phyloP scores from a whole-genome alignment of 306 rosid genomes.

The Sicyos edulis region DNA sequence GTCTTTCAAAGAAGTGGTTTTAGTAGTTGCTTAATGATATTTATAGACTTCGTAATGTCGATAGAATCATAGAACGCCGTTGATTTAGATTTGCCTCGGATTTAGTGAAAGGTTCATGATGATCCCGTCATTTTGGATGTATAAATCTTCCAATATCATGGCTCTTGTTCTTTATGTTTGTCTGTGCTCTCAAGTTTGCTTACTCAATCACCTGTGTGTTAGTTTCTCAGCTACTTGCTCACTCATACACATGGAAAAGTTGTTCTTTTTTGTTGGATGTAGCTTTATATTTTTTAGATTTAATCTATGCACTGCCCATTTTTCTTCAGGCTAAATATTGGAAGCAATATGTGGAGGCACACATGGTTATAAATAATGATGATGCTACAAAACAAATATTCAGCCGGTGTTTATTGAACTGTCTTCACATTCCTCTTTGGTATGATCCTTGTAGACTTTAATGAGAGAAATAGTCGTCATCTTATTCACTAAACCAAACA shows the following conservation, averaged over 20 bases:
- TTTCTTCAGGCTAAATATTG: constrained; percentile 78
- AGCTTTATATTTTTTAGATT: neutral
- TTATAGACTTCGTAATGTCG: neutral
- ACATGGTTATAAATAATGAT: constrained; percentile 80
- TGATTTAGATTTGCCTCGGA: neutral
- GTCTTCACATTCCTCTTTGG: constrained; percentile 95
- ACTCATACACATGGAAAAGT: neutral
- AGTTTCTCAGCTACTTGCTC: constrained; percentile 14
- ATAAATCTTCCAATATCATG: neutral
- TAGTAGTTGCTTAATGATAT: neutral
- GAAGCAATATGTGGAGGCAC: constrained; percentile 95
- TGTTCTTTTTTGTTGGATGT: neutral
- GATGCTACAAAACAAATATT: constrained; percentile 87
- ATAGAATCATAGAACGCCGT: constrained; percentile 1
- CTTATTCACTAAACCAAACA: too few relatives aligned
- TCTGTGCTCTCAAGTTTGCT: neutral
- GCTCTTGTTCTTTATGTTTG: neutral
- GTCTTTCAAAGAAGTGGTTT: neutral
- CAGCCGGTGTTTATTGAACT: constrained; percentile 81
- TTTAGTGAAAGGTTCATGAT: neutral
- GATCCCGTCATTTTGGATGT: neutral
- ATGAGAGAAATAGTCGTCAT: too few relatives aligned
- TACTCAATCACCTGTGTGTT: neutral
- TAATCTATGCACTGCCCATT: constrained; percentile 12
- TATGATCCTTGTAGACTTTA: constrained; percentile 24